These are phyloP conservation scores for Sphenostylis stenocarpa DNA, from an alignment of 306 rosid species.

Conservation along the genomic window DNA sequence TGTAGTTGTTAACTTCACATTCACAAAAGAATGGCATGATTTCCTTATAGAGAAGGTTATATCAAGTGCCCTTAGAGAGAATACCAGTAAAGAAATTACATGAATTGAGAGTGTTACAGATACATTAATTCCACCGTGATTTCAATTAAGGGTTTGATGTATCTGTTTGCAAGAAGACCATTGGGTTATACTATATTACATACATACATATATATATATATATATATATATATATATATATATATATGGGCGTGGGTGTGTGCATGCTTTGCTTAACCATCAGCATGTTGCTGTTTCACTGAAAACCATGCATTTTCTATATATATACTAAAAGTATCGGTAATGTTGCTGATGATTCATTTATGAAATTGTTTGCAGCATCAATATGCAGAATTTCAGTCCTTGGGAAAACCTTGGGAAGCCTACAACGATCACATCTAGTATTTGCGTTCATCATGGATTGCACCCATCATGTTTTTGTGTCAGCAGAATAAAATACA, in stretches of 20 bases:
- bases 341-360: conserved; percentile 5
- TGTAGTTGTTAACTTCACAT: neutral
- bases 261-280: neutral
- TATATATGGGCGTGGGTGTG: no score
- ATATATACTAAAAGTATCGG: neutral
- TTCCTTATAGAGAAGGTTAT: neutral
- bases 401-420: conserved; percentile 60
- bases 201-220: neutral
- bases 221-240: neutral
- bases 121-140: neutral
- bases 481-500: conserved; percentile 40
- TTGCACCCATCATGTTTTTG: conserved; percentile 39
- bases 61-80: neutral
- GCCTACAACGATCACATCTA: conserved; percentile 48
- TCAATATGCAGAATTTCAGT: conserved; percentile 56
- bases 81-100: neutral
- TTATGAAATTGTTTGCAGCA: conserved; percentile 51
- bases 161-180: neutral
- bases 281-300: conserved; percentile 18
- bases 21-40: neutral
- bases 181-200: no score
- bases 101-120: no score
- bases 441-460: neutral
- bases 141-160: neutral
- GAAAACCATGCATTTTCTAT: neutral